Evolutionary conservation across 1,139 yeast species (phyloP).

Genomic region (Pichia sorboxylosa): DNA sequence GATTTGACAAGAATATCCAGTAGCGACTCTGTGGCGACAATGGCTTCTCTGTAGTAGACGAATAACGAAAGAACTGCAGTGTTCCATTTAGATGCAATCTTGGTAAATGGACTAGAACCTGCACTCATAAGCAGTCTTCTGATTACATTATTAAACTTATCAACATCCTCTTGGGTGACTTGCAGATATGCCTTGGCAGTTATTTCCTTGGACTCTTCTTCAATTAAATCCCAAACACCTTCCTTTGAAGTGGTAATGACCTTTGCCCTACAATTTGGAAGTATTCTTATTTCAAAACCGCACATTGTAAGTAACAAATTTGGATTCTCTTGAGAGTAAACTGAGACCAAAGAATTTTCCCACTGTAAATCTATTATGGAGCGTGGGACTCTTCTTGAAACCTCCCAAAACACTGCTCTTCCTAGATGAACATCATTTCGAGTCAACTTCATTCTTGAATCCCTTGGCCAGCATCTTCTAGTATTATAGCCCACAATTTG

Average conservation of each 20-base stretch:
- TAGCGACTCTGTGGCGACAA: constrained; percentile 67
- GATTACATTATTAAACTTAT: constrained; percentile 69
- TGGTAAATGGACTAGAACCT: constrained; percentile 91
- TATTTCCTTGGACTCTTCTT: constrained; percentile 65
- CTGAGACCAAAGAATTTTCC: constrained; percentile 77
- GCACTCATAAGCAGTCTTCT: constrained; percentile 90
- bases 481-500: constrained; percentile 81
- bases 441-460: constrained; percentile 80
- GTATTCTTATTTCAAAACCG: constrained; percentile 85
- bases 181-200: constrained; percentile 83
- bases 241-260: constrained; percentile 37
- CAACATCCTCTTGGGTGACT: constrained; percentile 72
- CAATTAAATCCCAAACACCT: constrained; percentile 84
- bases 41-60: constrained; percentile 89
- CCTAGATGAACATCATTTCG: constrained; percentile 89
- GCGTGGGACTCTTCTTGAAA: constrained; percentile 65
- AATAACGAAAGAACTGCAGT: constrained; percentile 80
- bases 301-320: constrained; percentile 82
- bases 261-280: constrained; percentile 56
- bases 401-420: constrained; percentile 86
- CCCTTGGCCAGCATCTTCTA: constrained; percentile 92
- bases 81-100: constrained; percentile 94
- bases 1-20: constrained; percentile 78
- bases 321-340: constrained; percentile 83
- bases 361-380: constrained; percentile 66